phyloP scores from a whole-genome alignment of 2,329 filamentous ascomycete genomes.

The Chaetoscypha palmicola region DNA sequence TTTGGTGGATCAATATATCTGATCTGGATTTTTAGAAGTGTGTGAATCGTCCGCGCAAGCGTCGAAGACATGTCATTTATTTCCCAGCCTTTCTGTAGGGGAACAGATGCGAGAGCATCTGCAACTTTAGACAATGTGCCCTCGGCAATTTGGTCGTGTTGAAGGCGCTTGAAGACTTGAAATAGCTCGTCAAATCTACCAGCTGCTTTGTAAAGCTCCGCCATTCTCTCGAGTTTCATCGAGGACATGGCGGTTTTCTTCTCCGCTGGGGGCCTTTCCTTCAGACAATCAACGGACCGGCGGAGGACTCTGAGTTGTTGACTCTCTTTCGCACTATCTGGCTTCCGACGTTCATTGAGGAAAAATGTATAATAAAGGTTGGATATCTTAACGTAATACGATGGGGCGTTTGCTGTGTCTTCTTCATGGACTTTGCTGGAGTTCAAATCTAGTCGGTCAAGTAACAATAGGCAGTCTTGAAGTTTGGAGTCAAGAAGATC shows the following conservation, averaged over 20 bases:
- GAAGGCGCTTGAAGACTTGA: slow-evolving; percentile 52
- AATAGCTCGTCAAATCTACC: slow-evolving; percentile 51
- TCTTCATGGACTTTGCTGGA: slow-evolving; percentile 7
- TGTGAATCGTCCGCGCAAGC: slow-evolving; percentile 52
- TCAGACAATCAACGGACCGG: slow-evolving; percentile 57
- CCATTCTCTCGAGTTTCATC: slow-evolving; percentile 60
- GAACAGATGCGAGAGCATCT: slow-evolving; percentile 39
- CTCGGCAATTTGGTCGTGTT: slow-evolving; percentile 52
- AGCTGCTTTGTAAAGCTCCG: slow-evolving; percentile 48
- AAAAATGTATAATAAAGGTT: slow-evolving; percentile 64
- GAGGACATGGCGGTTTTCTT: slow-evolving; percentile 53
- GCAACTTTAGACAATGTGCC: slow-evolving; percentile 51
- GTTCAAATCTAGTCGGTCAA: slow-evolving; percentile 42
- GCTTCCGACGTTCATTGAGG: slow-evolving; percentile 41
- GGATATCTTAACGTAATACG: slow-evolving; percentile 59
- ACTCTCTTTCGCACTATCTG: slow-evolving; percentile 35
- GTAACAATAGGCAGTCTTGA: slow-evolving; percentile 47
- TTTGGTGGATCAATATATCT: slow-evolving; percentile 52
- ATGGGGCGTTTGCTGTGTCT: slow-evolving; percentile 31
- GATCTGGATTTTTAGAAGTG: slow-evolving; percentile 52
- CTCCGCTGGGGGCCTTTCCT: slow-evolving; percentile 45
- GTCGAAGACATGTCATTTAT: slow-evolving; percentile 41
- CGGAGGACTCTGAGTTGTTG: slow-evolving; percentile 50
- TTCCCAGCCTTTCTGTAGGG: slow-evolving; percentile 49
- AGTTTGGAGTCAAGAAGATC: slow-evolving; percentile 49